A percentile compares a stretch with the other conserved stretches of the same genome.
Conservation (phyloP, 2,329 filamentous ascomycete species). For the Xylaria sp. region DNA sequence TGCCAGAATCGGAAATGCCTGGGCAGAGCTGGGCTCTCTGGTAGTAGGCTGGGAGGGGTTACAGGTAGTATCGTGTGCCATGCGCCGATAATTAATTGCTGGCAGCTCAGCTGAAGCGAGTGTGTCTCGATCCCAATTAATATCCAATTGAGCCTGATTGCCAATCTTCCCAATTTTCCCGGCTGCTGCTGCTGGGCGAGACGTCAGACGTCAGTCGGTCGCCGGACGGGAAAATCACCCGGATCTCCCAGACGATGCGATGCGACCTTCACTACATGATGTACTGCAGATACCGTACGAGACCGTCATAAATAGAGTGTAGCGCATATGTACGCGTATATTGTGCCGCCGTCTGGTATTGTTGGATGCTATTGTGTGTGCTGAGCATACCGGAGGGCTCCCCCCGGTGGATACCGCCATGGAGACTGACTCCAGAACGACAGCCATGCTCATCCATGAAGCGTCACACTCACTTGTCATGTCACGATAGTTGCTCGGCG, state of each 20-base stretch:
- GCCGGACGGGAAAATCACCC: constrained; percentile 32
- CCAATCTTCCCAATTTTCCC: background rate
- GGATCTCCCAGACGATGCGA: constrained; percentile 25
- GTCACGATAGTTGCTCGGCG: constrained; percentile 12
- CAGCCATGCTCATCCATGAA: background rate
- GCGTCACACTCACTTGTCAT: background rate
- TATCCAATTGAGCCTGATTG: constrained; percentile 36
- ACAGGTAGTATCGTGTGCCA: constrained; percentile 13
- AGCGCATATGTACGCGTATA: background rate
- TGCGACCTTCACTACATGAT: background rate
- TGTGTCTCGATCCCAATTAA: constrained; percentile 19
- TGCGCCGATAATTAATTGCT: constrained; percentile 16
- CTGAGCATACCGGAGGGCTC: background rate
- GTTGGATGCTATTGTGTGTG: background rate
- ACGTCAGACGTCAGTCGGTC: constrained; percentile 15
- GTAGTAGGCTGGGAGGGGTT: constrained; percentile 20
- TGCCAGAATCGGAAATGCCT: constrained; percentile 19
- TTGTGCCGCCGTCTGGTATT: background rate
- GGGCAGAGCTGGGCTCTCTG: background rate
- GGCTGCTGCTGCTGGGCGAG: constrained; percentile 1
- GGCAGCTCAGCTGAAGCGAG: constrained; percentile 26
- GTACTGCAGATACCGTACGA: background rate
- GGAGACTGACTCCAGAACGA: background rate
- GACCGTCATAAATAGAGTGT: constrained; percentile 12
- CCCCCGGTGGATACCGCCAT: background rate